Percentiles rank a stretch among this genome's conserved stretches.
These are phyloP conservation scores for Evansstolkia leycettana DNA, from an alignment of 495 filamentous ascomycete genomes.

Conservation along the genomic window DNA sequence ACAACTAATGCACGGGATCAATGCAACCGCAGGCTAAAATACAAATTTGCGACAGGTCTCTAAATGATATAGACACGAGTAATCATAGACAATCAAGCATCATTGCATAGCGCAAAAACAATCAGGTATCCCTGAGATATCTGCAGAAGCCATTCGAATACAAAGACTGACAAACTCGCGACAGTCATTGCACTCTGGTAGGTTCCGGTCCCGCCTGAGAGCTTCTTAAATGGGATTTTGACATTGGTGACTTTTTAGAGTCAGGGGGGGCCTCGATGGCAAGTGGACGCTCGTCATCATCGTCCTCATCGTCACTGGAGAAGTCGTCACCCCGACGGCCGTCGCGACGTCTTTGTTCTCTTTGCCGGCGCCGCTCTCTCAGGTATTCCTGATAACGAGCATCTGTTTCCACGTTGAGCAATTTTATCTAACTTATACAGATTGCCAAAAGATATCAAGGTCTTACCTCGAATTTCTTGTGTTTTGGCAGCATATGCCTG, in stretches of 20 bases:
- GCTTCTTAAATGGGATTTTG: constrained; percentile 1
- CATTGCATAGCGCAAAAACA: no score
- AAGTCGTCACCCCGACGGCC: constrained; percentile 19
- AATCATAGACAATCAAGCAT: no score
- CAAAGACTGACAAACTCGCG: no score
- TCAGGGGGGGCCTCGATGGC: constrained; percentile 23
- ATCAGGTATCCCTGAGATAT: no score
- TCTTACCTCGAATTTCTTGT: constrained; percentile 60
- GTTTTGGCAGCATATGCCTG: constrained; percentile 67
- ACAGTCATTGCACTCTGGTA: constrained; percentile 7
- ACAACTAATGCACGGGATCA: no score
- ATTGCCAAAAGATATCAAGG: neutral
- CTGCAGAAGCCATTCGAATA: no score
- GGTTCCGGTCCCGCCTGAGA: constrained; percentile 2
- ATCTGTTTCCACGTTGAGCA: constrained; percentile 11
- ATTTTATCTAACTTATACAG: neutral
- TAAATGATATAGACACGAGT: no score
- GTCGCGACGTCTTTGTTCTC: constrained; percentile 21
- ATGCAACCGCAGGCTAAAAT: no score
- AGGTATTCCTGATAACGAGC: constrained; percentile 22
- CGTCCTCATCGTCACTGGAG: constrained; percentile 30
- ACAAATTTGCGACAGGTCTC: no score
- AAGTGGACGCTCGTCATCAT: constrained; percentile 20
- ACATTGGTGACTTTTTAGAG: neutral
- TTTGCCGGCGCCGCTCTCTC: constrained; percentile 20